Evolutionary conservation across 1,284 basidiomycete species (phyloP), one percentile per base, ranked within the genome.

Genomic region (Coniferiporia sulphurascens): DNA sequence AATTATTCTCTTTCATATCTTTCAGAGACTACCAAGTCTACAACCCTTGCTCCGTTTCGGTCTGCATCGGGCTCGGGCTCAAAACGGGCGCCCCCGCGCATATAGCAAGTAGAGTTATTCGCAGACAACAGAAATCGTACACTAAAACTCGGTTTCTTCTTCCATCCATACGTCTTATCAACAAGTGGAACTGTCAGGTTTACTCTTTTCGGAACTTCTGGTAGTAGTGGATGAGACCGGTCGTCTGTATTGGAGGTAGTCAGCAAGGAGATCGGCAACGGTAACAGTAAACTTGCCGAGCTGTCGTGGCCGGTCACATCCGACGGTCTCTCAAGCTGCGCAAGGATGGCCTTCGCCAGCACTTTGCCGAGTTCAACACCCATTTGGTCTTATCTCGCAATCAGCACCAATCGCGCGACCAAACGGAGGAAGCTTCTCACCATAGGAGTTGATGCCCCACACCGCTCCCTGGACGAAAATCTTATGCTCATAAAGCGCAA

Each of bases 381-480:
- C 90, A 93, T 92, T 84, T 93, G 91, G 69, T 91, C 89, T 27
- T 88, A 22, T n/a, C 22, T 32, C 32, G 32, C 48, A 41, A 53
- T 50, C 3, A 38, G 36, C 7, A 49, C 35, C 13, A n/a, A 4
- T 6, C 35, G 19, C 44, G 17, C 0, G 0, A 22, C 2, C 8
- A 13, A 22, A 13, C 9, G 32, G 27, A 49, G 3, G 15, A 17
- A 35, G 41, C 5, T 12, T 69, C 82, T 43, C 57, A 91, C 90
- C 93, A 73, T 91, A 99, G 9, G 93, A 96, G 82, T 99, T 99
- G 81, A 99, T 97, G 50, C 93, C 92, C 95, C 95, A 98, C 64
- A 98, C 82, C 53, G 92, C 90, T 70, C 96, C 96, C 74, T 99
- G 97, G 0, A 92, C 90, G 74, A 98, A 97, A 71, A 99, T 98